Conservation (phyloP, 805 yeast genomes). For the Myxozyma neotropica region DNA sequence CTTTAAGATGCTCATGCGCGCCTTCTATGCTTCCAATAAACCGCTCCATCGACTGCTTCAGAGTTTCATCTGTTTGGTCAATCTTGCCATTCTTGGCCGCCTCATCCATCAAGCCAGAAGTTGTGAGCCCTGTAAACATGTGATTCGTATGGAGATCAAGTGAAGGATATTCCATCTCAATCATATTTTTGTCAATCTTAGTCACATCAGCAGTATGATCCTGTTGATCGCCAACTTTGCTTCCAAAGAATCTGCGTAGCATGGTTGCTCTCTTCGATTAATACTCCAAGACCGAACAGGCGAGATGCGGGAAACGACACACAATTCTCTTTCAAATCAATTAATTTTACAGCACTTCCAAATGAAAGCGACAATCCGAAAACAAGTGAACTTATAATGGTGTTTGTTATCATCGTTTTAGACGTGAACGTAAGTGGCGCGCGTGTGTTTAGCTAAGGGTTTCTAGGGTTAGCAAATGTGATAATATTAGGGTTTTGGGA, state of each 20-base stretch:
- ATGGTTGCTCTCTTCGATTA: neutral
- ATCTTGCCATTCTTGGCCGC: neutral
- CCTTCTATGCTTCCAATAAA: neutral
- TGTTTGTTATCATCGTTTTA: too few relatives aligned
- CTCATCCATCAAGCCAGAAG: neutral
- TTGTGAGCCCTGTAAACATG: neutral
- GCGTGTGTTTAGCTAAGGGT: neutral
- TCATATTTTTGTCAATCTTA: neutral
- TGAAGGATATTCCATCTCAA: neutral
- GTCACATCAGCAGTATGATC: neutral
- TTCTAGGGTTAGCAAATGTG: neutral
- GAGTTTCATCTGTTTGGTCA: neutral
- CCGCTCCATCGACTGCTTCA: neutral
- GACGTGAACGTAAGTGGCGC: too few relatives aligned
- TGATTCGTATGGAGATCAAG: neutral
- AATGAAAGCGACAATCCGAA: neutral
- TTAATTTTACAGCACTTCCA: neutral
- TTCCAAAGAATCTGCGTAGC: neutral
- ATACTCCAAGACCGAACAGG: too few relatives aligned
- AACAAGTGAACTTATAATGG: too few relatives aligned
- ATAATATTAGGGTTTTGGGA: neutral
- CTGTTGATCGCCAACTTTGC: neutral
- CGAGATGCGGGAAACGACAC: too few relatives aligned
- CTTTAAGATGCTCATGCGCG: neutral
- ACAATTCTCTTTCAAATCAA: too few relatives aligned